Evolutionary conservation across 192 early-diverging fungal genomes (phyloP).

Genomic region (Mortierella antarctica): DNA sequence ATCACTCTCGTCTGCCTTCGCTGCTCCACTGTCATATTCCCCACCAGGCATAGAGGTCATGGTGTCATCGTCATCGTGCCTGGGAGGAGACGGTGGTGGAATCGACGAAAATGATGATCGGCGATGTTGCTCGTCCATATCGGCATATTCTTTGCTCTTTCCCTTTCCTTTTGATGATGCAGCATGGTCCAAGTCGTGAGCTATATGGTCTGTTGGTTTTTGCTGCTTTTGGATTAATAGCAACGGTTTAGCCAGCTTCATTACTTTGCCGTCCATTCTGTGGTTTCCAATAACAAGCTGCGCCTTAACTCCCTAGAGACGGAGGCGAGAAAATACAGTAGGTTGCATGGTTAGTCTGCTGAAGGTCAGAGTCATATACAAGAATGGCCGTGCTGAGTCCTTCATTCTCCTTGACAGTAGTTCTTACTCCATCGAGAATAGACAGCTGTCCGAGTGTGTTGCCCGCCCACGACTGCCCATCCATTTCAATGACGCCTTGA

Average conservation of each 20-base stretch:
- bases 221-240: slow-evolving; percentile 45
- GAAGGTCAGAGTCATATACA: not conserved
- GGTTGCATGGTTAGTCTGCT: not conserved
- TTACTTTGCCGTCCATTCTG: slow-evolving; percentile 39
- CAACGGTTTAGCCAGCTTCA: slow-evolving; percentile 29
- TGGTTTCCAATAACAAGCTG: slow-evolving; percentile 49
- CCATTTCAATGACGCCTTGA: slow-evolving; percentile 47
- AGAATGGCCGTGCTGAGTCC: not conserved
- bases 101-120: slow-evolving; percentile 3
- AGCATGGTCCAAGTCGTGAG: not conserved
- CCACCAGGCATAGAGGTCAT: slow-evolving; percentile 18
- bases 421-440: slow-evolving; percentile 39
- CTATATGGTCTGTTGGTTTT: not conserved
- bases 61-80: slow-evolving; percentile 39
- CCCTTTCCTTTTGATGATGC: not conserved
- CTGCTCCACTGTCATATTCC: not conserved
- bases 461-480: slow-evolving; percentile 35
- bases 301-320: slow-evolving; percentile 28
- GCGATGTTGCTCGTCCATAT: not conserved
- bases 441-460: slow-evolving; percentile 46
- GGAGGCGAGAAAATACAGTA: not conserved
- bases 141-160: not conserved
- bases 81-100: not conserved
- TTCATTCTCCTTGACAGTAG: not conserved
- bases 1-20: not conserved